Percentiles rank a stretch among this genome's conserved stretches.
phyloP scores from a whole-genome alignment of 2,329 filamentous ascomycete species.

The Penicillium sp. region DNA sequence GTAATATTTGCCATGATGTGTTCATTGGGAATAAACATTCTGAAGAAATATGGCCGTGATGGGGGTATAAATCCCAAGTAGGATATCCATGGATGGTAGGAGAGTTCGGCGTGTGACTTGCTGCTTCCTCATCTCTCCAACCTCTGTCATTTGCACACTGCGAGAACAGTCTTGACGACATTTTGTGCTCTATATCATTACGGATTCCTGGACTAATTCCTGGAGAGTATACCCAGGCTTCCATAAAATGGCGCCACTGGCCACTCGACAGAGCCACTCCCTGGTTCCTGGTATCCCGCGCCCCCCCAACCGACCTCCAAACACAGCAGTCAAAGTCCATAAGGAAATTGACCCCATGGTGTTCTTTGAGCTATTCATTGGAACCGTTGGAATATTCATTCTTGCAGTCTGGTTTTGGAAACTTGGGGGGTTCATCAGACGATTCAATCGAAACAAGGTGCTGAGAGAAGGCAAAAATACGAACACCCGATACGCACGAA shows the following conservation, averaged over 20 bases:
- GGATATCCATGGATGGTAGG: not conserved
- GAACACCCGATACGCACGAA: slow-evolving; percentile 37
- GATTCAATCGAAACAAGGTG: slow-evolving; percentile 36
- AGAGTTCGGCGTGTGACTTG: not conserved
- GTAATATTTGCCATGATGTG: not conserved
- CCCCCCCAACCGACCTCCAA: slow-evolving; percentile 25
- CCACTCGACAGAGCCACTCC: slow-evolving; percentile 25
- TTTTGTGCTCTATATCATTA: not conserved
- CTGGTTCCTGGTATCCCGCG: slow-evolving; percentile 26
- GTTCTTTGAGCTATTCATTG: slow-evolving; percentile 35
- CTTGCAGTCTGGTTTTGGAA: slow-evolving; percentile 42
- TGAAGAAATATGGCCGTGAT: not conserved
- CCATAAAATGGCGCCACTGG: slow-evolving; percentile 32
- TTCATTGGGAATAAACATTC: not conserved
- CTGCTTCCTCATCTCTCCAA: not conserved
- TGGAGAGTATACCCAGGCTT: slow-evolving; percentile 4
- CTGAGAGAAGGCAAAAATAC: slow-evolving; percentile 31
- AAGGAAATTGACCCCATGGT: slow-evolving; percentile 31
- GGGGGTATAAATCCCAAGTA: not conserved
- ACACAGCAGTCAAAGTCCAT: slow-evolving; percentile 21
- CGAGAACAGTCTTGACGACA: not conserved
- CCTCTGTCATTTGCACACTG: too few species aligned
- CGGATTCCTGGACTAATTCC: not conserved
- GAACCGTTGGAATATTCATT: slow-evolving; percentile 39
- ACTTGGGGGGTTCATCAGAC: slow-evolving; percentile 36